Evolutionary conservation across 2,329 filamentous ascomycete species (phyloP).

Genomic region (Fusarium sp.): DNA sequence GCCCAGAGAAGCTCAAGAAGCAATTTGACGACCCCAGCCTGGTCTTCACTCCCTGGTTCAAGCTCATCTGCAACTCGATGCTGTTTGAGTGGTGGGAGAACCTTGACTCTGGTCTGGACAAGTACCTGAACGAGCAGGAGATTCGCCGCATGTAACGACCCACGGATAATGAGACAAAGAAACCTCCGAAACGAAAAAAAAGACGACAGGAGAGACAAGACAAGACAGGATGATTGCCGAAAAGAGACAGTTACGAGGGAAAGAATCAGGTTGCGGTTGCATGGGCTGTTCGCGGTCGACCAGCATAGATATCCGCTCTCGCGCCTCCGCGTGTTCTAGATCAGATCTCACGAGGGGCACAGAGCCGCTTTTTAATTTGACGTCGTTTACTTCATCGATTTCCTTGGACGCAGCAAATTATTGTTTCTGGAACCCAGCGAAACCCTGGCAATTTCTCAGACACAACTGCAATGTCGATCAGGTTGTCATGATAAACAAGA

Average conservation of each 20-base stretch:
- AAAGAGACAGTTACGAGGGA: conserved; percentile 7
- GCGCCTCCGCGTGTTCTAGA: conserved; percentile 12
- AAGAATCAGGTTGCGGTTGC: conserved; percentile 10
- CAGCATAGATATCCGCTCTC: conserved; percentile 47
- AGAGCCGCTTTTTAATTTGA: conserved; percentile 39
- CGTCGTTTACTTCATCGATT: conserved; percentile 22
- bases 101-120: conserved; percentile 83
- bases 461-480: background rate
- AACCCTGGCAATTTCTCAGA: background rate
- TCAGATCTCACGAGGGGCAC: conserved; percentile 9
- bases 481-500: background rate
- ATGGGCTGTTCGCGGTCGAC: conserved; percentile 38
- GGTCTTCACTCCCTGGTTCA: conserved; percentile 98
- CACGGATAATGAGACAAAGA: conserved; percentile 12
- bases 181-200: conserved; percentile 6
- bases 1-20: conserved; percentile 81
- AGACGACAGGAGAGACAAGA: background rate
- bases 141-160: conserved; percentile 78
- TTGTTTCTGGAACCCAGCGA: background rate
- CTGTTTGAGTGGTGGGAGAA: conserved; percentile 97
- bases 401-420: background rate
- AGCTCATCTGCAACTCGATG: conserved; percentile 98
- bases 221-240: background rate
- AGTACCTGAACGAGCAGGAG: conserved; percentile 86
- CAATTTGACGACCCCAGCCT: conserved; percentile 86